Percentiles rank a stretch among this genome's conserved stretches.
These are phyloP conservation scores for Nigrospora oryzae DNA, from an alignment of 2,329 filamentous ascomycete species.

Conservation along the genomic window DNA sequence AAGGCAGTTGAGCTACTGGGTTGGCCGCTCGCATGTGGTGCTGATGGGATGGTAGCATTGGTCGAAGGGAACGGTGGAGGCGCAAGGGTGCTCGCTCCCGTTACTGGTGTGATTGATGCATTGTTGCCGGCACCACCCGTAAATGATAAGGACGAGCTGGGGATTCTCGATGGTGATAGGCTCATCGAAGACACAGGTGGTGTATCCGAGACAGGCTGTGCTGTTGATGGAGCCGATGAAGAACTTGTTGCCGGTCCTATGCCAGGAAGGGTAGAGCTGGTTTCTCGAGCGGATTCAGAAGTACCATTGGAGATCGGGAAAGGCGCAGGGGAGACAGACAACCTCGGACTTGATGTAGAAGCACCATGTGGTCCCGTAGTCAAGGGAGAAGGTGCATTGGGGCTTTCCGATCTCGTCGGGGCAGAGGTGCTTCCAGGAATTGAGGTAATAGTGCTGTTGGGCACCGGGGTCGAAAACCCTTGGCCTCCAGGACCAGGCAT, in stretches of 20 bases:
- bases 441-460: not conserved
- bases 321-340: not conserved
- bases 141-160: too few species aligned
- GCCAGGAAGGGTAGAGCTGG: not conserved
- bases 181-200: not conserved
- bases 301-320: slow-evolving; percentile 1
- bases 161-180: too few species aligned
- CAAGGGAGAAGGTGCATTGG: not conserved
- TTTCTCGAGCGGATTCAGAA: not conserved
- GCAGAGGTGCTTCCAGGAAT: not conserved
- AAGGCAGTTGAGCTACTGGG: slow-evolving; percentile 5
- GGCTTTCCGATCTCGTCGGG: not conserved
- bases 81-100: slow-evolving; percentile 1
- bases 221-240: too few species aligned
- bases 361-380: not conserved
- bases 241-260: too few species aligned
- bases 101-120: not conserved
- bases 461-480: not conserved
- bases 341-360: not conserved
- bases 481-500: not conserved
- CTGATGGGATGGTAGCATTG: slow-evolving; percentile 6
- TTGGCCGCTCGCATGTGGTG: not conserved
- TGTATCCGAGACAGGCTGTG: not conserved
- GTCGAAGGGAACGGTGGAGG: slow-evolving; percentile 8
- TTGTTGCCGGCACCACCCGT: too few species aligned